Evolutionary conservation across 2,329 filamentous ascomycete species (phyloP).

Genomic region (Taxawa tesnikishii): DNA sequence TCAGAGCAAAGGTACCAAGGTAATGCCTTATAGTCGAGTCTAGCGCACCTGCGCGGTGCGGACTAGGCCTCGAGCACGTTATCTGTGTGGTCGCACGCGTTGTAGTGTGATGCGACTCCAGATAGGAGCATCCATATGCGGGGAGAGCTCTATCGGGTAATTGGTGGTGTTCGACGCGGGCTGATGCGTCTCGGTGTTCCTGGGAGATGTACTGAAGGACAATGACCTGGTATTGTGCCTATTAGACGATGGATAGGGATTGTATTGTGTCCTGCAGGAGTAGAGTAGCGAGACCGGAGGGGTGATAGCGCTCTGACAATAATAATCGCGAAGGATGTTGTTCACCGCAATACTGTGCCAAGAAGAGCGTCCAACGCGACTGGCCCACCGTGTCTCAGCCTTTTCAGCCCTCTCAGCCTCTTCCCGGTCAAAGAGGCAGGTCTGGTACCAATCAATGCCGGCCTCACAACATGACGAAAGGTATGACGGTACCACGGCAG

Average conservation of each 20-base stretch:
- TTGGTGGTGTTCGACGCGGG: neutral
- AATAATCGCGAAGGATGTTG: too few species aligned
- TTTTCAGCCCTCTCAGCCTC: too few species aligned
- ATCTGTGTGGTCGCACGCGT: neutral
- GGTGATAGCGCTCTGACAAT: too few species aligned
- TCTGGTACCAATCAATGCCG: too few species aligned
- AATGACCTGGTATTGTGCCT: neutral
- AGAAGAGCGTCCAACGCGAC: too few species aligned
- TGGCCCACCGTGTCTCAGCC: too few species aligned
- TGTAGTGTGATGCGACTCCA: neutral
- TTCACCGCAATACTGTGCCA: too few species aligned
- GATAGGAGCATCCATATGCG: neutral
- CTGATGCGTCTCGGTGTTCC: neutral
- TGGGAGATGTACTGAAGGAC: neutral
- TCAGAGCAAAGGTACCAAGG: slow-evolving; percentile 1
- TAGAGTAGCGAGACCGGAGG: too few species aligned
- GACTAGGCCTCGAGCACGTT: neutral
- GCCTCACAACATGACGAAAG: too few species aligned
- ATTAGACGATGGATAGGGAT: neutral
- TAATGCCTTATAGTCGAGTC: neutral
- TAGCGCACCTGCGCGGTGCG: neutral
- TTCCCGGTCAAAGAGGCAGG: too few species aligned
- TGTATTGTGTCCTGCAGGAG: neutral
- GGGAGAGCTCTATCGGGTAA: neutral
- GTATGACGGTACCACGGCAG: too few species aligned